Base-by-base conservation (phyloP, 129 eudicot species). In the Pulicaria dysenterica region DNA sequence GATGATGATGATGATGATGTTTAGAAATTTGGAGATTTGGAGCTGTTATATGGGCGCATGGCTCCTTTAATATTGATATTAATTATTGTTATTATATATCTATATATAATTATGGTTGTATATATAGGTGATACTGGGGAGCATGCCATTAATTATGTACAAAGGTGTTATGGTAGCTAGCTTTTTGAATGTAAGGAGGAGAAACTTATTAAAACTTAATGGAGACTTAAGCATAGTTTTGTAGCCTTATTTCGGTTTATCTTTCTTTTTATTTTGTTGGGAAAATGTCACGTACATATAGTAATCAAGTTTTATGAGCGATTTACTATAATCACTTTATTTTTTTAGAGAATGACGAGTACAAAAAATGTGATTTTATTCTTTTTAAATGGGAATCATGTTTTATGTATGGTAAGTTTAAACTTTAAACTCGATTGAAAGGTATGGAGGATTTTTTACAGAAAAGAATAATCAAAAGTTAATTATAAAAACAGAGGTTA, bases 111-210 rank as follows among this genome's bases (percentile, higher is more conserved):
- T 78, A 78, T 78, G 82, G 64, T 37, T 54, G 63, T 78, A 65
- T 78, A 73, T 63, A 78, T 78, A 77, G 63, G 69, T 58, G 44
- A 69, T 48, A 62, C 67, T 63, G 70, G 80, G 80, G 73, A 67
- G 73, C 44, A 55, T 74, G 70, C 3, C 59, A 56, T 65, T 46
- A 31, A 67, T 48, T 44, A 64, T 73, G 82, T 78, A 78, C 73
- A 78, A 47, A 70, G 77, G 73, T 78, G 51, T 70, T 78, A 61
- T 78, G 82, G 73, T 70, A 62, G 82, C 43, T 76, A 56, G 5
- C 54, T 57, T 56, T 70, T 38, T 76, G 24, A 58, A 70, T 78
- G 77, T 37, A 53, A 69, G 70, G 76, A 69, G 70, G 76, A 77
- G 64, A 77, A 75, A 69, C 65, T 50, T 59, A 44, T 17, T 42